A percentile compares a stretch with the other conserved stretches of the same genome.
Evolutionary conservation across 1,284 basidiomycete species (phyloP).

Genomic region (Moesziomyces sp.): DNA sequence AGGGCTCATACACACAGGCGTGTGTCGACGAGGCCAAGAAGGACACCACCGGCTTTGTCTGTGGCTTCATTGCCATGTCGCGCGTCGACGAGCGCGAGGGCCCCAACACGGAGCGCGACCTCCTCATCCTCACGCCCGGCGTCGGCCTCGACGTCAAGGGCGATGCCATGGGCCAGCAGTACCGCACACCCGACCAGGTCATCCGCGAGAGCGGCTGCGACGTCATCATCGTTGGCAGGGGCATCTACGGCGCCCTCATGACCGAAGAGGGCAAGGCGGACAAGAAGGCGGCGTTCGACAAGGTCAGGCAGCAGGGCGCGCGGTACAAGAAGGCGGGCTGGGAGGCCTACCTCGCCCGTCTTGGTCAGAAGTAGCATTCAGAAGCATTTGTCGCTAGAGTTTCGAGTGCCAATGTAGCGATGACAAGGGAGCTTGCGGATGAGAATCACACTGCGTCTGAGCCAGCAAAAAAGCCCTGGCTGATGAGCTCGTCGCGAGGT

Average conservation of each 20-base stretch:
- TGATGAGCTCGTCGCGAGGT: no score
- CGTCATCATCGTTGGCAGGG: slow-evolving; percentile 96
- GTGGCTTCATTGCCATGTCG: slow-evolving; percentile 77
- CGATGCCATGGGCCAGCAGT: slow-evolving; percentile 94
- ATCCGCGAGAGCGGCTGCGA: slow-evolving; percentile 88
- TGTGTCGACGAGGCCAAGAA: slow-evolving; percentile 74
- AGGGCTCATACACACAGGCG: slow-evolving; percentile 83
- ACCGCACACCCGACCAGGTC: slow-evolving; percentile 89
- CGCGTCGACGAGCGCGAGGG: slow-evolving; percentile 73
- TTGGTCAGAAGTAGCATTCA: slow-evolving; percentile 19
- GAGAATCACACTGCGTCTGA: no score
- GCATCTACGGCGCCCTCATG: slow-evolving; percentile 79
- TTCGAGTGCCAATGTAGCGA: no score
- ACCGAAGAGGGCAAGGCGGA: slow-evolving; percentile 70
- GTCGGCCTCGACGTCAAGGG: slow-evolving; percentile 85
- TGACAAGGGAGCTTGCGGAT: no score
- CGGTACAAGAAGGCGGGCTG: slow-evolving; percentile 88
- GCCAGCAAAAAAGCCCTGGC: no score
- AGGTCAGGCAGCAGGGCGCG: slow-evolving; percentile 79
- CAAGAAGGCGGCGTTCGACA: slow-evolving; percentile 69
- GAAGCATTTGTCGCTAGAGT: not conserved
- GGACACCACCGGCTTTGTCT: slow-evolving; percentile 59
- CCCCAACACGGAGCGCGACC: slow-evolving; percentile 73
- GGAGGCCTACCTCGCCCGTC: slow-evolving; percentile 81
- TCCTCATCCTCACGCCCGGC: slow-evolving; percentile 90